phyloP scores from a whole-genome alignment of 1,284 basidiomycete species.

The Mycosarcoma mackinlayi region DNA sequence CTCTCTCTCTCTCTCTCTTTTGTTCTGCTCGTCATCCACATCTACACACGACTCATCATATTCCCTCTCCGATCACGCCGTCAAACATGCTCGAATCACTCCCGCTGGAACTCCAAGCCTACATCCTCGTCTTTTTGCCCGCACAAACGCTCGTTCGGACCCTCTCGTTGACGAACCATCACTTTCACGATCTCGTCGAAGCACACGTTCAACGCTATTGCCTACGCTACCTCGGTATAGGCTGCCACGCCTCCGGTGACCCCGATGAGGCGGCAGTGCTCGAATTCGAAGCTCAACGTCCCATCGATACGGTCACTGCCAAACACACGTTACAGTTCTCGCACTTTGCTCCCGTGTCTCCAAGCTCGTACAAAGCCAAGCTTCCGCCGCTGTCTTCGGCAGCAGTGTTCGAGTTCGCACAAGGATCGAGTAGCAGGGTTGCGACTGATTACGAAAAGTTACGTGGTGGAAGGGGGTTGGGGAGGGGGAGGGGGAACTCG shows the following conservation, averaged over 20 bases:
- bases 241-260: conserved; percentile 12
- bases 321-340: conserved; percentile 55
- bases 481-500: conserved; percentile 18
- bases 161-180: conserved; percentile 41
- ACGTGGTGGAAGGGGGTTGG: conserved; percentile 6
- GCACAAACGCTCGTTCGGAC: conserved; percentile 36
- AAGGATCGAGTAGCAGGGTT: conserved; percentile 23
- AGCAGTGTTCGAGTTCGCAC: conserved; percentile 33
- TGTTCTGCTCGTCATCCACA: neutral
- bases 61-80: neutral
- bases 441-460: conserved; percentile 21
- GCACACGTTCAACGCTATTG: conserved; percentile 47
- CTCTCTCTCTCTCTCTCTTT: neutral
- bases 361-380: conserved; percentile 5
- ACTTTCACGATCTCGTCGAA: conserved; percentile 48
- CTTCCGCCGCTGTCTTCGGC: conserved; percentile 11
- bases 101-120: conserved; percentile 48
- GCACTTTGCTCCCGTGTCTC: conserved; percentile 39
- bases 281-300: conserved; percentile 59
- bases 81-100: conserved; percentile 32
- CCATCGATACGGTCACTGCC: conserved; percentile 58
- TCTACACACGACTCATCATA: neutral
- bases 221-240: conserved; percentile 30
- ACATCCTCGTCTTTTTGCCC: conserved; percentile 50
- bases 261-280: conserved; percentile 20